Base-by-base conservation (phyloP, 352 stramenopile genomes). In the Pythium periplocum region DNA sequence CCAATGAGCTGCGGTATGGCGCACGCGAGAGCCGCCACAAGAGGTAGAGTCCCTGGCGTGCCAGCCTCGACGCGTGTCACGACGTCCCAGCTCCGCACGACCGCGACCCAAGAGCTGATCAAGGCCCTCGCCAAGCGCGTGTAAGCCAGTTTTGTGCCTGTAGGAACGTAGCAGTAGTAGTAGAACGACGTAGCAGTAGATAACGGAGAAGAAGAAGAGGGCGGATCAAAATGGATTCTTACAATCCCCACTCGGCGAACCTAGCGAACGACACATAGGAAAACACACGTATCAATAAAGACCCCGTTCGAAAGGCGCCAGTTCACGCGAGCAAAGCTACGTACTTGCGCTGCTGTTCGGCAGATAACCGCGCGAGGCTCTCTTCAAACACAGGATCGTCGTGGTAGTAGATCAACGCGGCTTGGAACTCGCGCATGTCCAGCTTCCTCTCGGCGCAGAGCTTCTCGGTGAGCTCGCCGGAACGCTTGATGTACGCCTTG, bases 401-500 rank as follows among this genome's bases (percentile, higher is more conserved):
- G 62, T 93, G 76, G 66, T 86, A 93, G 51, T 76, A 90, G 55
- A 90, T 68, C 36, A 93, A 76, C 47, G 83, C 83, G 45, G 68
- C 62, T 48, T 91, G 83, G 48, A 93, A 90, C 42, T 75, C 68
- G 47, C 66, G 64, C 58, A 91, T n/a, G 40, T 90, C 72, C 12
- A 93, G 50, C 49, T 83, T 61, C 45, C 60, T 61, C 46, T 74
- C 68, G 7, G 38, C 50, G 49, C 78, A 89, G 36, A 90, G 64
- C 50, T 72, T 48, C 40, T 79, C 70, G 2, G 78, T 90, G 43
- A 75, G 66, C 44, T 74, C 73, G 17, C 75, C 72, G 26, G 83
- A 90, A 17, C 73, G 73, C 49, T 79, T 73, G 35, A 90, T 54
- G 61, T 93, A 93, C 44, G 80, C 57, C 51, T 75, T 64, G n/a